These are phyloP conservation scores for Parathielavia hyrcaniae DNA, from an alignment of 495 filamentous ascomycete species.

Conservation along the genomic window DNA sequence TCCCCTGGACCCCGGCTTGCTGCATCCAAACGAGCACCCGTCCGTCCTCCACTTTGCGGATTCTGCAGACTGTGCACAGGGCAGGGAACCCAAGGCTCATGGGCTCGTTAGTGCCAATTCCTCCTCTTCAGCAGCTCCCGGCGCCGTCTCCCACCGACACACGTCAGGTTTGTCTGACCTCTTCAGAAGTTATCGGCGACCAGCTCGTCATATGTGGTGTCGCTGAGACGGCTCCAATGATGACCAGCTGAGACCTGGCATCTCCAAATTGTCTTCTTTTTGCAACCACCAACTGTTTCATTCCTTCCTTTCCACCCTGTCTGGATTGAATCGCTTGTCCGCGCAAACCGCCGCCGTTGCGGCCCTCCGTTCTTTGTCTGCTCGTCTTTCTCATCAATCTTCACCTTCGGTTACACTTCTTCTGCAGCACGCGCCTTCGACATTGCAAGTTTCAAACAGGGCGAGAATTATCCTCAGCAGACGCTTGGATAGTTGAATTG, in stretches of 20 bases:
- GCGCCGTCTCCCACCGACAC: background rate
- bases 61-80: background rate
- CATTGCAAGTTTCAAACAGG: background rate
- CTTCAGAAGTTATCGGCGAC: background rate
- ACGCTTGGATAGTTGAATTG: background rate
- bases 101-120: constrained; percentile 5
- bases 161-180: background rate
- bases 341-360: background rate
- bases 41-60: background rate
- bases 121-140: background rate
- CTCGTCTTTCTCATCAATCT: background rate
- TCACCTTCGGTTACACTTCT: background rate
- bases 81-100: background rate
- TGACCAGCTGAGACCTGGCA: constrained; percentile 1
- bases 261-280: background rate
- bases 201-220: background rate
- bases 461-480: background rate
- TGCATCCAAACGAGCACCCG: background rate
- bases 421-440: background rate
- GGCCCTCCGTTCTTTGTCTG: constrained; percentile 10
- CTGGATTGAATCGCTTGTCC: background rate
- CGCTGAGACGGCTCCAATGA: background rate
- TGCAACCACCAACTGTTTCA: constrained; percentile 1
- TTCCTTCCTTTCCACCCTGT: constrained; percentile 13
- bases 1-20: constrained; percentile 2